phyloP scores from a whole-genome alignment of 176 grass and related monocot species.

The Carex cristatella region DNA sequence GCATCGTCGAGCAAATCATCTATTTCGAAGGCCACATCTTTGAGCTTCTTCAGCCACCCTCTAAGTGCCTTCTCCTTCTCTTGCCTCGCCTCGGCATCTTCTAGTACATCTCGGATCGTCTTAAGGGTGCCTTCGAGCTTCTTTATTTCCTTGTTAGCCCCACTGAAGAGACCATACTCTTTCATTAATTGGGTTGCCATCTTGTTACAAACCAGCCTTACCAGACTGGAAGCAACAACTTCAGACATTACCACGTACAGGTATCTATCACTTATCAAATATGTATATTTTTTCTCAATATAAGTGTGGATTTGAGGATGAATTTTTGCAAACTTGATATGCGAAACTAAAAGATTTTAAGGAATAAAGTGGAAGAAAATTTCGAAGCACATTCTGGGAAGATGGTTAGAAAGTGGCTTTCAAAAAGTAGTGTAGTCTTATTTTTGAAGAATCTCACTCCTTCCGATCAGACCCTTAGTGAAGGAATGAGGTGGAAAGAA shows the following conservation, averaged over 20 bases:
- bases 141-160: slow-evolving; percentile 1
- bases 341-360: background rate
- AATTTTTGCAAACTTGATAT: background rate
- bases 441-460: background rate
- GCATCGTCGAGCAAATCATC: slow-evolving; percentile 21
- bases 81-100: slow-evolving; percentile 14
- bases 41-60: slow-evolving; percentile 24
- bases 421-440: background rate
- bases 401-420: too few relatives aligned
- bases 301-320: background rate
- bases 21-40: slow-evolving; percentile 19
- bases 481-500: background rate
- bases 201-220: slow-evolving; percentile 18
- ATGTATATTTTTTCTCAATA: background rate
- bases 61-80: background rate
- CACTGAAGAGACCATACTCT: slow-evolving; percentile 6
- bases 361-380: background rate
- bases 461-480: too few relatives aligned
- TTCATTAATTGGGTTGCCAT: background rate
- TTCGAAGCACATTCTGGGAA: background rate
- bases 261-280: background rate
- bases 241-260: slow-evolving; percentile 1
- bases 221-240: background rate
- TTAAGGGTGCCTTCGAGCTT: slow-evolving; percentile 1
- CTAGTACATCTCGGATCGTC: slow-evolving; percentile 1